A percentile compares a stretch with the other conserved stretches of the same genome.
These are phyloP conservation scores for Gyrodon lividus DNA, from an alignment of 768 basidiomycete species.

Conservation along the genomic window DNA sequence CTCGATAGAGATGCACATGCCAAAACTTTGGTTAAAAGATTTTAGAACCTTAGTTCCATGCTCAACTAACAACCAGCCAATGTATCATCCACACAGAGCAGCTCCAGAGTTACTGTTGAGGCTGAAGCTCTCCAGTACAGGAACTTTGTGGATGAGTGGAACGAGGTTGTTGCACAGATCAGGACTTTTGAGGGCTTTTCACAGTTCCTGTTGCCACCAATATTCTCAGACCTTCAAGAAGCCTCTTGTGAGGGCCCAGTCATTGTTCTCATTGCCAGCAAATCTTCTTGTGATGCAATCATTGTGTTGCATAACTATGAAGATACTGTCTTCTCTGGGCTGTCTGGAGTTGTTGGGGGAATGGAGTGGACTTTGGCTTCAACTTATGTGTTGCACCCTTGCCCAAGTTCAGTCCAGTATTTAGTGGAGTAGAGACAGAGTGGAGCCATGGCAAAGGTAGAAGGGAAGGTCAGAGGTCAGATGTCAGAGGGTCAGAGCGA, in stretches of 20 bases:
- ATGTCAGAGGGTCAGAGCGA: no score
- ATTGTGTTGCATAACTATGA: conserved; percentile 2
- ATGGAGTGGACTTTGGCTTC: no score
- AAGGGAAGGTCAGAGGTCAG: no score
- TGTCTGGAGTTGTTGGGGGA: no score
- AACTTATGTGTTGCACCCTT: no score
- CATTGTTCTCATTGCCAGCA: conserved; percentile 15
- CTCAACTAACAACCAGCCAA: background rate
- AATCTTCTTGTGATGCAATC: conserved; percentile 14
- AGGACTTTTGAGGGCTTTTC: conserved; percentile 13
- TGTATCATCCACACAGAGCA: background rate
- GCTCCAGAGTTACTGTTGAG: background rate
- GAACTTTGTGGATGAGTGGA: conserved; percentile 1
- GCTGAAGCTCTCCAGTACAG: conserved; percentile 6
- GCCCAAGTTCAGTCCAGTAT: no score
- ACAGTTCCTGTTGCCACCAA: conserved; percentile 14
- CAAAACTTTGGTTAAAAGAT: conserved; percentile 1
- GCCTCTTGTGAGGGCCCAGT: conserved; percentile 20
- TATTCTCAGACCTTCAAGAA: conserved; percentile 5
- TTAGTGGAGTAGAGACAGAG: no score
- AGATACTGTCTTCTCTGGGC: no score
- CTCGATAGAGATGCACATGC: background rate
- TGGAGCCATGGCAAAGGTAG: no score
- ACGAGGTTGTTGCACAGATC: conserved; percentile 5
- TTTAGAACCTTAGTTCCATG: conserved; percentile 5